Evolutionary conservation across 805 yeast genomes (phyloP), one percentile per base, ranked within the genome.

Genomic region (Lipomyces kockii): DNA sequence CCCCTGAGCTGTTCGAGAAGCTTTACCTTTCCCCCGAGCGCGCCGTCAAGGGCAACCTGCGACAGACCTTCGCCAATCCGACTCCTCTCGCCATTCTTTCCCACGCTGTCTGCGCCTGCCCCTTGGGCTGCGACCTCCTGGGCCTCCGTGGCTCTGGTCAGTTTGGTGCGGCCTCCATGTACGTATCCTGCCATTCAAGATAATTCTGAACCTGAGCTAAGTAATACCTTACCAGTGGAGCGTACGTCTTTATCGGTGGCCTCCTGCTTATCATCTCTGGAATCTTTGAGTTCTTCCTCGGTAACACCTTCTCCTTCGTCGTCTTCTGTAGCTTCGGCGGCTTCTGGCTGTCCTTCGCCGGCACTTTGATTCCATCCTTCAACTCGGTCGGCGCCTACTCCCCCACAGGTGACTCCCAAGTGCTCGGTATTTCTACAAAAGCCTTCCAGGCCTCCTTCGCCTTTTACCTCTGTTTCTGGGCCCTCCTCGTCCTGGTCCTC

Each of bases 121-220:
- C 72, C 6, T 65, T 69, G n/a, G 69, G 70, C 62, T 69, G 72
- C 58, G 67, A 62, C 25, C 72, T 69, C 37, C 52, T 69, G 37
- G 73, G 73, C 39, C 68, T 71, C 71, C 54, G 63, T 4, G 73
- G 73, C 14, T 66, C 73, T 29, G 73, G 73, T 25, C 64, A 56
- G 55, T 52, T 14, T 62, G 73, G 73, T 12, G 73, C 73, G 12
- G 73, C 73, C 37, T 22, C 56, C 11, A 62, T 64, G 65, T 61
- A 35, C n/a, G 63, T 60, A 25, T 17, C 29, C n/a, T 17, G n/a
- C 39, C 12, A 8, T 29, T 27, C 32, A 29, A 35, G 4, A 11
- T 49, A 3, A 17, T 0, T 2, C 32, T 20, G 20, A 8, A 3
- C 5, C 2, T 14, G n/a, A n/a, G n/a, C n/a, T 22, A 14, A 39